Conservation (phyloP, 78 protist genomes). For the Anaeramoeba ignava region DNA sequence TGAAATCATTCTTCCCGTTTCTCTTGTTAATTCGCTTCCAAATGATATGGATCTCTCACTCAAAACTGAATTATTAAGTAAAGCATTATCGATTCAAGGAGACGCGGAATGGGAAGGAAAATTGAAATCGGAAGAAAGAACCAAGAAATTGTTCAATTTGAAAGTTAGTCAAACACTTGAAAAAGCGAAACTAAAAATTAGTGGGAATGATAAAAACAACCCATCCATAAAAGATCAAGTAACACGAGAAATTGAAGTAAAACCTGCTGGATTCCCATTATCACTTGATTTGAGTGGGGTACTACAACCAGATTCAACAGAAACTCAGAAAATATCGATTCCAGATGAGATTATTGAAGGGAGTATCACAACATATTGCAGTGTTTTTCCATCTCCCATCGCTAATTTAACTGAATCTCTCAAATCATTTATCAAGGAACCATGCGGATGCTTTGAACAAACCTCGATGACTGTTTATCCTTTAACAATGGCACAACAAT, state of each 20-base stretch:
- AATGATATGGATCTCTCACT: neutral
- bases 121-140: neutral
- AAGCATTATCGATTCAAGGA: neutral
- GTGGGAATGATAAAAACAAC: too few relatives aligned
- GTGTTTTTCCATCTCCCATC: conserved; percentile 2
- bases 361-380: too few relatives aligned
- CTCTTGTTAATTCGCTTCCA: neutral
- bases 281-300: neutral
- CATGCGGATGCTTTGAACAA: conserved; percentile 24
- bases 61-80: neutral
- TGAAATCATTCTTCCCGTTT: neutral
- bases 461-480: conserved; percentile 9
- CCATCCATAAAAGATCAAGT: neutral
- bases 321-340: too few relatives aligned
- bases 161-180: too few relatives aligned
- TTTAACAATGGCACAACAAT: too few relatives aligned
- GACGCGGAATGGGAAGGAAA: neutral
- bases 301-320: neutral
- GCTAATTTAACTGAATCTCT: neutral
- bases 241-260: neutral
- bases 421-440: conserved; percentile 13
- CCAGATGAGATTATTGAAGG: too few relatives aligned
- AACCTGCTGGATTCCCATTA: neutral
- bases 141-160: neutral
- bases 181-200: too few relatives aligned